Evolutionary conservation across 2,329 filamentous ascomycete genomes (phyloP).

Genomic region (Colletotrichum magnum): DNA sequence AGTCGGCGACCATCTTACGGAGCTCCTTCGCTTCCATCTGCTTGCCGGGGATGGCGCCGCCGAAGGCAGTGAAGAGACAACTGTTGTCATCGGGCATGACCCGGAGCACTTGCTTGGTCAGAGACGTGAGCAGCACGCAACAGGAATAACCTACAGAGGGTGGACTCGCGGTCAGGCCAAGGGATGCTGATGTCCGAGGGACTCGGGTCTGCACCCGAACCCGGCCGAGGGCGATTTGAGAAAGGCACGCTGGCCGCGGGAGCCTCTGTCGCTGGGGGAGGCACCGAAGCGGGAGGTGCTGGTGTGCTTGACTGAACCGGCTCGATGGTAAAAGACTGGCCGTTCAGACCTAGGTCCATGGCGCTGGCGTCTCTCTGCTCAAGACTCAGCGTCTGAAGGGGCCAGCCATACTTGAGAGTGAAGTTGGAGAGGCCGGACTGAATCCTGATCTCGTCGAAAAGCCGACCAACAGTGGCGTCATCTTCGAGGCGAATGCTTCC

Average conservation of each 20-base stretch:
- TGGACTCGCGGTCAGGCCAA: conserved; percentile 66
- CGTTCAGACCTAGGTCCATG: conserved; percentile 63
- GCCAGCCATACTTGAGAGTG: conserved; percentile 88
- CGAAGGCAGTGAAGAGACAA: conserved; percentile 92
- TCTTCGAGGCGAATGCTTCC: conserved; percentile 79
- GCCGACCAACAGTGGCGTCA: conserved; percentile 73
- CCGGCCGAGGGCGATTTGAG: conserved; percentile 15
- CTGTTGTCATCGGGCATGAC: conserved; percentile 98
- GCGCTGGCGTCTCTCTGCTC: conserved; percentile 63
- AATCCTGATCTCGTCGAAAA: conserved; percentile 72
- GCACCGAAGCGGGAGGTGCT: conserved; percentile 36
- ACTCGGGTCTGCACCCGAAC: conserved; percentile 15
- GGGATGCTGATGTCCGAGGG: conserved; percentile 52
- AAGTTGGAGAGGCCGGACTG: conserved; percentile 77
- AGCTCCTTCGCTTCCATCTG: conserved; percentile 68
- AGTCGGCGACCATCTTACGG: conserved; percentile 82
- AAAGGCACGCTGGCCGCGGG: conserved; percentile 21
- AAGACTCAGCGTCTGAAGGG: conserved; percentile 78
- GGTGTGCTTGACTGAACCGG: conserved; percentile 45
- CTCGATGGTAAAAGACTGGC: conserved; percentile 66
- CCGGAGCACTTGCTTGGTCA: conserved; percentile 76
- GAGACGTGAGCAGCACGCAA: conserved; percentile 49
- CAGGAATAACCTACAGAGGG: conserved; percentile 58
- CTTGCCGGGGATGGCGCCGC: conserved; percentile 77
- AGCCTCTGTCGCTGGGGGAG: conserved; percentile 19